Evolutionary conservation across 1,139 yeast species (phyloP).

Genomic region (Barnettozyma hawaiiensis): DNA sequence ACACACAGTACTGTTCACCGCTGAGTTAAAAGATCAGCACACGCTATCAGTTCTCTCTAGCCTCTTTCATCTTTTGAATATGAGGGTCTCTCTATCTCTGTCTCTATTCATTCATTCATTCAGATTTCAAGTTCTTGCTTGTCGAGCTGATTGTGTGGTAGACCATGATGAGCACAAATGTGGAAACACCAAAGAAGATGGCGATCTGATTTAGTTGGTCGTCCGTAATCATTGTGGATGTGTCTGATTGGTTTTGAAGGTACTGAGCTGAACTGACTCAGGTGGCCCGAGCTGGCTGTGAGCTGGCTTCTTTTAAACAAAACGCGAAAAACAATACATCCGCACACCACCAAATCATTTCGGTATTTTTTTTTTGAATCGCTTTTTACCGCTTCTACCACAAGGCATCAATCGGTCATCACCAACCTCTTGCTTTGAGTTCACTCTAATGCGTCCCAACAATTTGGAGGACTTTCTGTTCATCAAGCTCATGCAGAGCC

Average conservation of each 20-base stretch:
- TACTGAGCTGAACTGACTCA: too few relatives aligned
- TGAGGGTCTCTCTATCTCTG: too few relatives aligned
- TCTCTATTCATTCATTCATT: conserved; percentile 7
- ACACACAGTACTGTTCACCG: not conserved
- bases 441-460: conserved; percentile 11
- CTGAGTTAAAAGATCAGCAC: too few relatives aligned
- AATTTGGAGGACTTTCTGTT: conserved; percentile 46
- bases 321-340: too few relatives aligned
- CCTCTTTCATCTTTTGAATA: too few relatives aligned
- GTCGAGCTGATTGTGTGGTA: conserved; percentile 50
- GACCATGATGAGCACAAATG: conserved; percentile 64
- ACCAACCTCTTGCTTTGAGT: too few relatives aligned
- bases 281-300: too few relatives aligned
- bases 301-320: too few relatives aligned
- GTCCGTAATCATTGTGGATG: conserved; percentile 64
- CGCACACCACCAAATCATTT: not conserved
- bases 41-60: not conserved
- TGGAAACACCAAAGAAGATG: conserved; percentile 66
- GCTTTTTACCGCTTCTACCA: too few relatives aligned
- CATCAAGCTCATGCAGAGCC: conserved; percentile 49
- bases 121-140: conserved; percentile 14
- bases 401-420: too few relatives aligned
- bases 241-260: not conserved
- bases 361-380: too few relatives aligned
- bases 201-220: conserved; percentile 70